A percentile compares a stretch with the other conserved stretches of the same genome.
These are phyloP conservation scores for Magnaporthiopsis incrustans DNA, from an alignment of 2,329 filamentous ascomycete genomes.

Conservation along the genomic window DNA sequence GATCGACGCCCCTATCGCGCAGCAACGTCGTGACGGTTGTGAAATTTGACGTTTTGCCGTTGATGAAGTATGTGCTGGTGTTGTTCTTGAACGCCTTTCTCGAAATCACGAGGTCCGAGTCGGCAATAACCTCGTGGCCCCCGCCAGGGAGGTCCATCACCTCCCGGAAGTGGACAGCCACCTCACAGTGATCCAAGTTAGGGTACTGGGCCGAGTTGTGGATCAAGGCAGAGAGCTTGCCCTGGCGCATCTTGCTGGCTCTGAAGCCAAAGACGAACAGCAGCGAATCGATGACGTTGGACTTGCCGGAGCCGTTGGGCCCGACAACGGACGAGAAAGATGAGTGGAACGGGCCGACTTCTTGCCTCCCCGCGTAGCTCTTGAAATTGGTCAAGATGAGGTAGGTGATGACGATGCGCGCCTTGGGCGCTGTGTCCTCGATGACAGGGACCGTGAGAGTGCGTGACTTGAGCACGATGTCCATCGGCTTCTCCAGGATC, in stretches of 20 bases:
- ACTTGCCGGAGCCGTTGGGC: slow-evolving; percentile 96
- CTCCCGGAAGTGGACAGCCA: slow-evolving; percentile 93
- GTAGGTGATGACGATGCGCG: slow-evolving; percentile 87
- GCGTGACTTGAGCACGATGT: slow-evolving; percentile 83
- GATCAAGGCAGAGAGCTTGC: slow-evolving; percentile 94
- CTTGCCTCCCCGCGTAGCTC: slow-evolving; percentile 91
- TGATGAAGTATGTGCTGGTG: slow-evolving; percentile 96
- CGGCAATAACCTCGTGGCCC: slow-evolving; percentile 66
- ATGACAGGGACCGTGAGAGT: slow-evolving; percentile 56
- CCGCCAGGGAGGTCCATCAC: slow-evolving; percentile 81
- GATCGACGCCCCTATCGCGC: slow-evolving; percentile 79
- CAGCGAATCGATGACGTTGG: slow-evolving; percentile 95
- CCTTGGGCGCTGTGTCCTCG: slow-evolving; percentile 69
- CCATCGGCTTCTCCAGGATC: slow-evolving; percentile 80
- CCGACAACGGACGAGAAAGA: slow-evolving; percentile 98
- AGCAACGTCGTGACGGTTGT: slow-evolving; percentile 84
- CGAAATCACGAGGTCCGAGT: slow-evolving; percentile 81
- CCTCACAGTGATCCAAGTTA: slow-evolving; percentile 84
- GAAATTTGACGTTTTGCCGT: slow-evolving; percentile 82
- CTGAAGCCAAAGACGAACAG: slow-evolving; percentile 99
- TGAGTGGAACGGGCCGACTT: slow-evolving; percentile 92
- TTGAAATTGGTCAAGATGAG: slow-evolving; percentile 96
- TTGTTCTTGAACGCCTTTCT: slow-evolving; percentile 96
- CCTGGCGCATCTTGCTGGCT: slow-evolving; percentile 98
- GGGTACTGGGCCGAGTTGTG: slow-evolving; percentile 90